Evolutionary conservation across 139 green algal species (phyloP), one percentile per base, ranked within the genome.

Genomic region (Volvox africanus): DNA sequence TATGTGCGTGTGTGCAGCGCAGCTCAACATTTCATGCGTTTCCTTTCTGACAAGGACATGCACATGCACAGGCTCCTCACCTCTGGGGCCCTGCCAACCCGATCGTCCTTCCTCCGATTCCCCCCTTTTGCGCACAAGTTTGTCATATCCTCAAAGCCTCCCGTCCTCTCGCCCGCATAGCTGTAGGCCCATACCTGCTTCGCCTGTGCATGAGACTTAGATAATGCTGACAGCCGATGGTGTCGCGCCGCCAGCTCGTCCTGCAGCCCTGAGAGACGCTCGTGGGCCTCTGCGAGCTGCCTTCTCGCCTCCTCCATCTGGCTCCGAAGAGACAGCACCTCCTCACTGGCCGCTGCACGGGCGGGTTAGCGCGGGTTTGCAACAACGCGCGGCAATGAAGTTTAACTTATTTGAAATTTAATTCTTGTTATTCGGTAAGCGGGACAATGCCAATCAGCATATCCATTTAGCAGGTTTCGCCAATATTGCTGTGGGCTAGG

Each of bases 291-390:
- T 0, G 1, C 67, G 14, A 69, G 67, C 67, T 80, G 67, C 35
- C 83, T 22, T n/a, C 83, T 67, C 17, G 67, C 68, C 36, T 89
- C 83, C 67, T 89, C 83, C 67, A 89, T 3, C 67, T 78, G 36
- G 83, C 61, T 11, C 14, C 83, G 67, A 33, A 89, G 67, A 5
- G 36, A 26, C 35, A 89, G 83, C 24, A 24, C 83, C 67, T 89
- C 83, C 33, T 80, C 67, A 22, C 62, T 6, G 13, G 65, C 83
- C 18, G 67, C 83, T 89, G 83, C 1, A 28, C 35, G 36, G 26
- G 33, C 0, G 55, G 61, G 61, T 5, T 12, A 73, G 24, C 12
- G 21, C 21, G 65, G 21, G 33, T 21, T 30, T 2, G 71, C 71
- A 80, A 21, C 71, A 86, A 9, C 50, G 21, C 80, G 24, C 12